Conservation (phyloP, 1,284 basidiomycete genomes). For the Cronartium quercuum region DNA sequence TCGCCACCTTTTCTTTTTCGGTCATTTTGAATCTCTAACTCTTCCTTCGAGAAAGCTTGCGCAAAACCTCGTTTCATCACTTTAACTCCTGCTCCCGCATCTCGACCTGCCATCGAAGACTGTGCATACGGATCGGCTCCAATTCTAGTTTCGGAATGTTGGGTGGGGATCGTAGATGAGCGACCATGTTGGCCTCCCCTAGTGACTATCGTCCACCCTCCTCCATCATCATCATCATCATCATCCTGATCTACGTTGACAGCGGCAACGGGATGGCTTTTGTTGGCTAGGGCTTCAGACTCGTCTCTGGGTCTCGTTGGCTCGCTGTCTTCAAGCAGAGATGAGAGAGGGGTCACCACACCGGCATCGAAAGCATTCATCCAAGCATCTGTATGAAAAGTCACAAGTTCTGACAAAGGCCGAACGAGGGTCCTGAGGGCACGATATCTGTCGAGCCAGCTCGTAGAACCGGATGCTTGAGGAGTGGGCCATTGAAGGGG, state of each 20-base stretch:
- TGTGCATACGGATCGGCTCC: slow-evolving; percentile 36
- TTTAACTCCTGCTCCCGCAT: slow-evolving; percentile 21
- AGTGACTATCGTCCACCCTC: slow-evolving; percentile 13
- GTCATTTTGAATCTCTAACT: not conserved
- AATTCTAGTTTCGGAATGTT: not conserved
- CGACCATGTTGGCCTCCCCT: slow-evolving; percentile 32
- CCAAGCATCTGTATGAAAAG: slow-evolving; percentile 19
- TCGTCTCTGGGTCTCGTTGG: not conserved
- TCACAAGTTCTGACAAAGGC: not conserved
- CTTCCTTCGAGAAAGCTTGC: slow-evolving; percentile 5
- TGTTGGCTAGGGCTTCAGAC: not conserved
- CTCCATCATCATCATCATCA: slow-evolving; percentile 13
- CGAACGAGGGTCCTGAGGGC: not conserved
- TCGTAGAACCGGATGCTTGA: not conserved
- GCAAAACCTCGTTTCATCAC: slow-evolving; percentile 28
- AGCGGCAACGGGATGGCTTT: not conserved
- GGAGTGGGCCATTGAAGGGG: not conserved
- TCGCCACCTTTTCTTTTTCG: not conserved
- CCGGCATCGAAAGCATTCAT: slow-evolving; percentile 2
- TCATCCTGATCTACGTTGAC: not conserved
- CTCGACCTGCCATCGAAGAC: slow-evolving; percentile 27
- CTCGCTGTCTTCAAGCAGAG: not conserved
- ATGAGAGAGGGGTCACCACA: not conserved
- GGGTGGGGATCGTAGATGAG: slow-evolving; percentile 20
- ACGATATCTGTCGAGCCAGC: not conserved